These are phyloP conservation scores for Elsinoe necatrix DNA, from an alignment of 2,329 filamentous ascomycete species.

Conservation along the genomic window DNA sequence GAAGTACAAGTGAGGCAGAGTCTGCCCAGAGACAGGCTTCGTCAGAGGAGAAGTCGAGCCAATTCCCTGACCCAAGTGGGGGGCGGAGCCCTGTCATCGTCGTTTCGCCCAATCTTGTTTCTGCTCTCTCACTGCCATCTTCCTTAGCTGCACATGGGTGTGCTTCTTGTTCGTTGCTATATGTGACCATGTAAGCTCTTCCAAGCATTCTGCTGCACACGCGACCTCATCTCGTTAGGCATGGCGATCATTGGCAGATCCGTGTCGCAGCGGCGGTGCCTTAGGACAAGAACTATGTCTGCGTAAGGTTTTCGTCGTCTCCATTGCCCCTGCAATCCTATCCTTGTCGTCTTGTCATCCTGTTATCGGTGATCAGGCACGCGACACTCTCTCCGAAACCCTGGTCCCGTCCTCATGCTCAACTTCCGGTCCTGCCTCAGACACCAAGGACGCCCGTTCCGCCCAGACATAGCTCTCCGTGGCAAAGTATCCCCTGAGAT, in stretches of 20 bases:
- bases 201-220: background rate
- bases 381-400: background rate
- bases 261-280: background rate
- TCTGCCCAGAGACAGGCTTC: constrained; percentile 8
- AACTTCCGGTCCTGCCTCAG: constrained; percentile 1
- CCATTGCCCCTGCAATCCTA: background rate
- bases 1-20: constrained; percentile 4
- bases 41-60: background rate
- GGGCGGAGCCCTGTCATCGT: background rate
- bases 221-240: background rate
- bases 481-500: background rate
- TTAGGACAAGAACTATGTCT: constrained; percentile 15
- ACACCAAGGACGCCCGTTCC: constrained; percentile 10
- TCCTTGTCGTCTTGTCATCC: background rate
- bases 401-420: background rate
- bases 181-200: constrained; percentile 13
- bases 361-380: constrained; percentile 7
- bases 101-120: background rate
- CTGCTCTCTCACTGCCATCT: background rate
- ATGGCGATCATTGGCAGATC: background rate
- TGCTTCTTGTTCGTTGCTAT: constrained; percentile 2
- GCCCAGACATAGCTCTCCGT: background rate
- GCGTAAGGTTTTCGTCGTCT: constrained; percentile 13
- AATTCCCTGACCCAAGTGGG: background rate
- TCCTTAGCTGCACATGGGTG: background rate